These are phyloP conservation scores for Actinomortierella wolfii DNA, from an alignment of 371 early-diverging fungal species.

Conservation along the genomic window DNA sequence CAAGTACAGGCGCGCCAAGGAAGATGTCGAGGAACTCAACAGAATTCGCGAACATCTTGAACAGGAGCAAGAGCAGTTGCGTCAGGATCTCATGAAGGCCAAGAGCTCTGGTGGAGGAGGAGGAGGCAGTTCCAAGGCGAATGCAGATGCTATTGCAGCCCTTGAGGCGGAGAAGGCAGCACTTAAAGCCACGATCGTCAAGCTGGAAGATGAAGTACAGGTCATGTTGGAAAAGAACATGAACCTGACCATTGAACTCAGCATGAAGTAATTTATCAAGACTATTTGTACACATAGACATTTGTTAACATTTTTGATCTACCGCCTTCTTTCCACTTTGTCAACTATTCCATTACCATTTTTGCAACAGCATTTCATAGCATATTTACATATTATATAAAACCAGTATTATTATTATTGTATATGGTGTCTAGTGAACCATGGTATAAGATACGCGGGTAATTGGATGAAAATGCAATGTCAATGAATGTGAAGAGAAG, in stretches of 20 bases:
- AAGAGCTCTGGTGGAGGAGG: constrained; percentile 18
- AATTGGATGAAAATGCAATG: no score
- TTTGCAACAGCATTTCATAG: no score
- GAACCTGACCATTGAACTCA: constrained; percentile 45
- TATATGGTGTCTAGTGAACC: no score
- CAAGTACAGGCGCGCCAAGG: constrained; percentile 31
- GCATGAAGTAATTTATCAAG: constrained; percentile 18
- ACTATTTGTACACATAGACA: no score
- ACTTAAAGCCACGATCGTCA: constrained; percentile 20
- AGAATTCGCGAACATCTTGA: constrained; percentile 37
- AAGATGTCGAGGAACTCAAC: constrained; percentile 38
- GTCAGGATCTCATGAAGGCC: constrained; percentile 39
- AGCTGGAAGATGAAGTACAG: constrained; percentile 35
- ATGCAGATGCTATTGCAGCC: constrained; percentile 17
- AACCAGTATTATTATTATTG: no score
- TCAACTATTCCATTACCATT: no score
- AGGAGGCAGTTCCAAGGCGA: constrained; percentile 1
- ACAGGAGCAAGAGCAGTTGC: constrained; percentile 42
- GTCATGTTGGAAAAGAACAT: constrained; percentile 47
- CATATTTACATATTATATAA: no score
- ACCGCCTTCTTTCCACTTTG: no score
- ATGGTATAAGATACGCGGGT: no score
- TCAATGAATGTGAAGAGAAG: no score
- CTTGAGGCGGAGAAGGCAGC: constrained; percentile 22
- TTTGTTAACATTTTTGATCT: no score